phyloP scores from a whole-genome alignment of 257 asterid genomes.

The Handroanthus guayacan region DNA sequence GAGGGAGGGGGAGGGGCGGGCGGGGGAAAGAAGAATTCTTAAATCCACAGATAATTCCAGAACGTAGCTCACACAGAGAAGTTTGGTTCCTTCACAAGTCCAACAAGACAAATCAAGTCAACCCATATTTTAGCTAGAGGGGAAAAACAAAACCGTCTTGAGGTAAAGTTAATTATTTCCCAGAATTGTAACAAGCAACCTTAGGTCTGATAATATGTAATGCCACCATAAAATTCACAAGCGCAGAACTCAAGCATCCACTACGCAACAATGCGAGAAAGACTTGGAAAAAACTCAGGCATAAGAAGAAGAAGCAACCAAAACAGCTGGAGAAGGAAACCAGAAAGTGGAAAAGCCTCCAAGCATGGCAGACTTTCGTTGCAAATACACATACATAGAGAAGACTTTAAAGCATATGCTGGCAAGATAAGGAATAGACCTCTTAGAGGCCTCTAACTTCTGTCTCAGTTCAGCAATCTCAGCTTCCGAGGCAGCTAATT shows the following conservation, averaged over 20 bases:
- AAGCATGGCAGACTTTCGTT: slow-evolving; percentile 13
- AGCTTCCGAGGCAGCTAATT: slow-evolving; percentile 93
- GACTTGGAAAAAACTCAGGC: slow-evolving; percentile 7
- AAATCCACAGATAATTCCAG: neutral
- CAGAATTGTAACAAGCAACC: neutral
- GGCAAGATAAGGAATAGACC: slow-evolving; percentile 50
- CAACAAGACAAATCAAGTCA: neutral
- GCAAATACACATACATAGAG: neutral
- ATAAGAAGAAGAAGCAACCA: slow-evolving; percentile 18
- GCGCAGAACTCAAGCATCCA: slow-evolving; percentile 22
- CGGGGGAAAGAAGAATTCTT: neutral
- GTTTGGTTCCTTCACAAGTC: neutral
- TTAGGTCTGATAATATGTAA: neutral
- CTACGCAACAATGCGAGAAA: neutral
- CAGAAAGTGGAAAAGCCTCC: slow-evolving; percentile 4
- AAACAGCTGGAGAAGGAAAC: slow-evolving; percentile 10
- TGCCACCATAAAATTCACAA: slow-evolving; percentile 10
- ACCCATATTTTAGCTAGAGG: neutral
- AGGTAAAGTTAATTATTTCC: neutral
- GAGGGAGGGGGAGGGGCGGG: no score
- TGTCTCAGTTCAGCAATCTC: slow-evolving; percentile 91
- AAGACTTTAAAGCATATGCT: slow-evolving; percentile 7
- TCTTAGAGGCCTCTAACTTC: slow-evolving; percentile 74
- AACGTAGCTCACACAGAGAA: neutral
- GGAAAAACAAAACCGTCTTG: neutral